Evolutionary conservation across 2,329 filamentous ascomycete genomes (phyloP), one percentile per base, ranked within the genome.

Genomic region (Leptosphaerulina australis): DNA sequence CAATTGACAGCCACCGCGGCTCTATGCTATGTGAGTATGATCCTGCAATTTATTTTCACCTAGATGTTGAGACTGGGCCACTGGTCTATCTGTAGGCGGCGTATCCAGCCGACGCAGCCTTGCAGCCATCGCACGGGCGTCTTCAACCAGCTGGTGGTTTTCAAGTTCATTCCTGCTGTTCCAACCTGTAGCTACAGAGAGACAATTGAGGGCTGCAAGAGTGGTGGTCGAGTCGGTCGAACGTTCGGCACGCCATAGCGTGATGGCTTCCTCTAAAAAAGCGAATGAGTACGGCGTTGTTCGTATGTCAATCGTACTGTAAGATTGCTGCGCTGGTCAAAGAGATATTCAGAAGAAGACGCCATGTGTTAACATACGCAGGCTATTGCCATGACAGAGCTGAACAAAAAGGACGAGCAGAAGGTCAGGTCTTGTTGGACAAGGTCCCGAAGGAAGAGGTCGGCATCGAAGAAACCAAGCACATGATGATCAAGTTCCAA

Each of bases 381-480:
- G 21, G 47, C 52, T 2, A 55, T 25, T n/a, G 46, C 35, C 43
- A 55, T 46, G 21, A 55, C 17, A 15, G 46, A 31, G 29, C 44
- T 49, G n/a, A 55, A 46, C 15, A 55, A 15, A 11, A 50, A 55
- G 1, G 52, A 36, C 11, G 52, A 55, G 38, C 52, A 55, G n/a
- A 44, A 51, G n/a, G 15, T n/a, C 22, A 55, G 10, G 10, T 18
- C 10, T 24, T 55, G 40, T 11, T 40, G 17, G 21, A 55, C 35
- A 2, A 51, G 20, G 24, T 51, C 47, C 21, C 34, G 26, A 5
- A 55, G 12, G 10, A 55, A 47, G 20, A 51, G 47, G 18, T 40
- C 38, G 3, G 43, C 43, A 14, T 51, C 47, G 41, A 55, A 51
- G 15, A 51, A 44, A 5, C 52, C 52, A 24, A 51, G 37, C 4